Conservation (phyloP, 306 rosid species). For the Prunus campanulata region DNA sequence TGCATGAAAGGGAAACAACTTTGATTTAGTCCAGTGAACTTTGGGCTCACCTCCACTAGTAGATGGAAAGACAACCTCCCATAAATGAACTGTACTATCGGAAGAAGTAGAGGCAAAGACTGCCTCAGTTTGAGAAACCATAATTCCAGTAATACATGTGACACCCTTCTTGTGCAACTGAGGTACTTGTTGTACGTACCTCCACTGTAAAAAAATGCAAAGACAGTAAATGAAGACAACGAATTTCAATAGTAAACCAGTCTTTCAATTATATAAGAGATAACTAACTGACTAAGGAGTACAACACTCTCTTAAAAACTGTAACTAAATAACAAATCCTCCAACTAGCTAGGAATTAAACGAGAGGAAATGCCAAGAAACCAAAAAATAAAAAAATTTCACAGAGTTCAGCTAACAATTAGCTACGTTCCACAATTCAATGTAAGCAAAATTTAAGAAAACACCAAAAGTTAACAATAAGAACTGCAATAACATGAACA, state of each 20-base stretch:
- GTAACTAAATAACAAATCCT: not conserved
- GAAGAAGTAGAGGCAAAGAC: slow-evolving; percentile 84
- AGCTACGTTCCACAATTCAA: not conserved
- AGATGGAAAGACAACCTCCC: slow-evolving; percentile 69
- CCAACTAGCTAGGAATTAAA: not conserved
- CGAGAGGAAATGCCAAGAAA: not conserved
- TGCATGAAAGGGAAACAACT: slow-evolving; percentile 3
- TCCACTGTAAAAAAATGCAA: slow-evolving; percentile 55
- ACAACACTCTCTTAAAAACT: not conserved
- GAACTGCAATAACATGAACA: not conserved
- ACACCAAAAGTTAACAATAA: not conserved
- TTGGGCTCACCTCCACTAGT: slow-evolving; percentile 48
- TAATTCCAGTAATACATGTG: slow-evolving; percentile 82
- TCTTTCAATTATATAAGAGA: not conserved
- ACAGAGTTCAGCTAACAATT: not conserved
- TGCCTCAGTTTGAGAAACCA: slow-evolving; percentile 72
- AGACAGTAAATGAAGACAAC: not conserved
- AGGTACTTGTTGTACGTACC: slow-evolving; percentile 64
- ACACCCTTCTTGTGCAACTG: slow-evolving; percentile 87
- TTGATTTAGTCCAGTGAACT: not conserved
- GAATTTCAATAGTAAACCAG: slow-evolving; percentile 16
- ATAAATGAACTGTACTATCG: slow-evolving; percentile 58
- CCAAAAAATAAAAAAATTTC: not conserved
- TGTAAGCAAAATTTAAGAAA: not conserved
- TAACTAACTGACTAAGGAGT: not conserved